Evolutionary conservation across 2,329 filamentous ascomycete species (phyloP).

Genomic region (Elsinoe australis): DNA sequence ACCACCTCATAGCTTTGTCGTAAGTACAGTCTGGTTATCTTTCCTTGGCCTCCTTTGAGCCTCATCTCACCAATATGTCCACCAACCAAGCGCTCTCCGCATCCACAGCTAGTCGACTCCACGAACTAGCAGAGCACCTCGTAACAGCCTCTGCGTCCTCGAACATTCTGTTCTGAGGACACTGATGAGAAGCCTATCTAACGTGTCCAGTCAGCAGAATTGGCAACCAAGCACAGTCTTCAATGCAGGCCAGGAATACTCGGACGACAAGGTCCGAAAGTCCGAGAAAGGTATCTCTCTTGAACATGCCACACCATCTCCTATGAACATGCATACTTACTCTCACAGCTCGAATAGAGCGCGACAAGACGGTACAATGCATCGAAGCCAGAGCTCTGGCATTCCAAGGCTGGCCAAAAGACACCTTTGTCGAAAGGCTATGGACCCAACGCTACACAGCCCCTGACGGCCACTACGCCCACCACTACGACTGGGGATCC

Average conservation of each 20-base stretch:
- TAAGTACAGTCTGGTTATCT: constrained; percentile 32
- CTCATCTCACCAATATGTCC: constrained; percentile 13
- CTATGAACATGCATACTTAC: too few relatives aligned
- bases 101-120: too few relatives aligned
- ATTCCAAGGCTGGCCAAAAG: constrained; percentile 53
- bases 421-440: constrained; percentile 53
- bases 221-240: constrained; percentile 50
- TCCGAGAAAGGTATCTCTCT: constrained; percentile 42
- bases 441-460: constrained; percentile 54
- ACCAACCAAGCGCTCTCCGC: too few relatives aligned
- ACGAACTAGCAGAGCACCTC: too few relatives aligned
- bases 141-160: too few relatives aligned
- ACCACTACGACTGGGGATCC: constrained; percentile 53
- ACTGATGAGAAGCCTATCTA: too few relatives aligned
- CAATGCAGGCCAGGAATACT: constrained; percentile 40
- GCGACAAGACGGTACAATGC: constrained; percentile 47
- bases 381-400: constrained; percentile 51
- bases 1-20: constrained; percentile 48
- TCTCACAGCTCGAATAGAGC: constrained; percentile 32
- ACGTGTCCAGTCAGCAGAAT: constrained; percentile 33
- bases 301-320: too few relatives aligned
- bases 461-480: constrained; percentile 47
- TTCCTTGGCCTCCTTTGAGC: constrained; percentile 8
- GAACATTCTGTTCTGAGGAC: too few relatives aligned
- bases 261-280: constrained; percentile 44